Base-by-base conservation (phyloP, 2,329 filamentous ascomycete species). In the Colletotrichum chrysophilum region DNA sequence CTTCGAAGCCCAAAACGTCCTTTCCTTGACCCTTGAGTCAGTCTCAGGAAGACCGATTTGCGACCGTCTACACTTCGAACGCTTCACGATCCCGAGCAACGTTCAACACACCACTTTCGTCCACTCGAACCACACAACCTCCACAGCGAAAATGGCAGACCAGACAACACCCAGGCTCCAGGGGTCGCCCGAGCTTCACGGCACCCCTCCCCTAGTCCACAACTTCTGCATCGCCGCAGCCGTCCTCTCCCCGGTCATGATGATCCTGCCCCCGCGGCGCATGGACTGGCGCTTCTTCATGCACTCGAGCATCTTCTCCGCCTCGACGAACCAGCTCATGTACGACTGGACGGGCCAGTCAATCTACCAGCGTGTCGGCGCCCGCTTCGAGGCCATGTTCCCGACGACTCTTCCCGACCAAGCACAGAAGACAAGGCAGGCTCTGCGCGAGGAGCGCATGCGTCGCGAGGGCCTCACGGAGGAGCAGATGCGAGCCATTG, bases 311-410 rank as follows among this genome's bases (percentile, higher is more conserved):
- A 86, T 87, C 72, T 87, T 89, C 78, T 88, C 90, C 34, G 86
- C 89, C 78, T 87, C 88, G 71, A 88, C 89, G 73, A 90, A 90
- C 82, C 89, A 90, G 82, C 88, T 92, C 55, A 86, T 86, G 65
- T 87, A 88, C 82, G 89, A 91, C 82, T 91, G 89, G 83, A 91
- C 87, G 16, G 90, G 90, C 66, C 85, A 85, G 66, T 90, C 89
- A 32, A 86, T 91, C 75, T 84, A 86, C 79, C 79, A 84, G 77
- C 89, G 90, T 10, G 86, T 90, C 76, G 82, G 82, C 73, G 83
- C 79, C 76, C 87, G 89, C 70, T 79, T 87, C 77, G 79, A 79
- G 30, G 85, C 85, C 18, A 83, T 92, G 58, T 82, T 91, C 56
- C 86, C 87, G 76, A 87, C 86, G 62, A 87, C 89, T 69, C 90